phyloP scores from a whole-genome alignment of 116 monocot species.

The Dioscorea cayenensis region DNA sequence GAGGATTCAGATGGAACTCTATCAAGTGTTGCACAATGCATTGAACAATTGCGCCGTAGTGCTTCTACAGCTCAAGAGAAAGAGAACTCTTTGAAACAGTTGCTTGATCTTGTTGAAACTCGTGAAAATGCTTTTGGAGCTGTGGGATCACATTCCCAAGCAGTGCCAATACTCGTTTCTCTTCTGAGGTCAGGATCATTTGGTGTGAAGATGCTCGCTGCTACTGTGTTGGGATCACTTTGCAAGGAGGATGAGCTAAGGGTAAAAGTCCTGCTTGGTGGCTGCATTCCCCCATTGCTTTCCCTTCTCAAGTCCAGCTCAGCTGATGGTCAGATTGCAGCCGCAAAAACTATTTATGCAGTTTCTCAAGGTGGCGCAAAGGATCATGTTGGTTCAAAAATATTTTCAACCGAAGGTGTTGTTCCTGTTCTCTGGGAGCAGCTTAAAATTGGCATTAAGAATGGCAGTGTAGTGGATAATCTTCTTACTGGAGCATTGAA shows the following conservation, averaged over 20 bases:
- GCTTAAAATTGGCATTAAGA: constrained; percentile 56
- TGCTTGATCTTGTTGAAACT: constrained; percentile 81
- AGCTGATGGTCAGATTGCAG: constrained; percentile 73
- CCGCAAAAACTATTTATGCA: constrained; percentile 91
- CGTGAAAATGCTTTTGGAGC: constrained; percentile 89
- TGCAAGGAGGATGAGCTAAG: constrained; percentile 95
- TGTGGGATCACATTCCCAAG: constrained; percentile 97
- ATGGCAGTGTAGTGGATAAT: constrained; percentile 59
- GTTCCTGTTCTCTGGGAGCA: constrained; percentile 95
- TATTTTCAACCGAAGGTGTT: constrained; percentile 97
- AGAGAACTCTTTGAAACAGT: constrained; percentile 73
- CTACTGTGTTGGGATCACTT: constrained; percentile 76
- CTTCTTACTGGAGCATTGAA: constrained; percentile 82
- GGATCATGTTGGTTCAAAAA: constrained; percentile 98
- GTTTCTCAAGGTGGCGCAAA: constrained; percentile 90
- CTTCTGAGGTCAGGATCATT: constrained; percentile 88
- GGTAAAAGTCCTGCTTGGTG: constrained; percentile 93
- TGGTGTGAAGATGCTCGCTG: constrained; percentile 68
- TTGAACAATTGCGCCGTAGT: constrained; percentile 80
- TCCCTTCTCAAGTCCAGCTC: constrained; percentile 81
- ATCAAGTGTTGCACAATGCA: constrained; percentile 93
- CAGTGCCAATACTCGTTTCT: constrained; percentile 90
- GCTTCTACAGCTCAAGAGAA: constrained; percentile 69
- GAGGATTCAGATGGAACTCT: constrained; percentile 95
- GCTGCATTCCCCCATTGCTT: constrained; percentile 94